These are phyloP conservation scores for Phylloporus sp. DNA, from an alignment of 768 basidiomycete genomes.

Conservation along the genomic window DNA sequence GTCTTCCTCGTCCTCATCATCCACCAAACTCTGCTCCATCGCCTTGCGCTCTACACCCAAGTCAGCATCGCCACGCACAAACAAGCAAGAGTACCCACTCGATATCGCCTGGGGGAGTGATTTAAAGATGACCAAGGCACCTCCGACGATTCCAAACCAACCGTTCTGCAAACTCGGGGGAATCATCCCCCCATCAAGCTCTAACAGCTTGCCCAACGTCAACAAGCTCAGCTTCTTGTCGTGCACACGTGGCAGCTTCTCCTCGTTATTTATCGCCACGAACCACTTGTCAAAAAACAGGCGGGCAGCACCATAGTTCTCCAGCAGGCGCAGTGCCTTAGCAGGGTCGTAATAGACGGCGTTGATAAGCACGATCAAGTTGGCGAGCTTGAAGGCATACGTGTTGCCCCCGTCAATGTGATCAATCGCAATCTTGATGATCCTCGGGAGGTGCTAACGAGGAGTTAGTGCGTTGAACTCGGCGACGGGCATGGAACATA, in stretches of 20 bases:
- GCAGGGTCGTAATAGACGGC: constrained; percentile 79
- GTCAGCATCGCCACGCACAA: neutral
- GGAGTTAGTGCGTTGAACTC: constrained; percentile 1
- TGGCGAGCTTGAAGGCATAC: constrained; percentile 62
- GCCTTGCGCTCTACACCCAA: constrained; percentile 49
- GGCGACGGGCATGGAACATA: constrained; percentile 32
- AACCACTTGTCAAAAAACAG: constrained; percentile 89
- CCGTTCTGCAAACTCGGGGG: constrained; percentile 61
- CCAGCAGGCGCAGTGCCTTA: constrained; percentile 74
- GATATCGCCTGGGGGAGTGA: constrained; percentile 72
- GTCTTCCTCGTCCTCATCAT: constrained; percentile 44
- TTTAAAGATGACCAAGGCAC: constrained; percentile 70
- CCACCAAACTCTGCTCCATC: constrained; percentile 48
- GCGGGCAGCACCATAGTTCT: constrained; percentile 57
- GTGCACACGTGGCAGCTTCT: constrained; percentile 75
- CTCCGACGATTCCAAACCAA: constrained; percentile 73
- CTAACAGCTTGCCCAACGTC: constrained; percentile 72
- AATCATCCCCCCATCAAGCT: constrained; percentile 55
- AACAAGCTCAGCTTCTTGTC: constrained; percentile 84
- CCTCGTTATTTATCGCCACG: constrained; percentile 55
- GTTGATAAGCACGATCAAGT: constrained; percentile 82
- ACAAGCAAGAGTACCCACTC: constrained; percentile 39
- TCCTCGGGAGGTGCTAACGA: constrained; percentile 55
- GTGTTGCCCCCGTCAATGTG: constrained; percentile 63
- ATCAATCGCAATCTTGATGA: constrained; percentile 59